Evolutionary conservation across 129 eudicot genomes (phyloP), one percentile per base, ranked within the genome.

Genomic region (Centaurea solstitialis): DNA sequence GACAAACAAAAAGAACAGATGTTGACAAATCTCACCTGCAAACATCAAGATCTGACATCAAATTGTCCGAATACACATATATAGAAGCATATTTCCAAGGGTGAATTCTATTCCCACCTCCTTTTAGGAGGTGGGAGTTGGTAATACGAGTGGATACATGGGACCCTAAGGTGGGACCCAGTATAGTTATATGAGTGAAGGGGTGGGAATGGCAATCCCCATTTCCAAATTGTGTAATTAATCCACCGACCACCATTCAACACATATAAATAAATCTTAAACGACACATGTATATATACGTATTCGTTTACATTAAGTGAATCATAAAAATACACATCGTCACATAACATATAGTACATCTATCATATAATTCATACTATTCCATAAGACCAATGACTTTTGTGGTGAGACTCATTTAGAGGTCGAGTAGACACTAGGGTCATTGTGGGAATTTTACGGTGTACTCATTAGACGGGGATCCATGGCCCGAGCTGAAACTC

Each of bases 11-110:
- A 69, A 80, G 59, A 80, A 68, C 67, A 80, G 33, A 80, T 72
- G 86, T 47, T 68, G 82, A 50, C 59, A 57, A 86, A 57, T 65
- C 82, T 38, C 38, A 77, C 72, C 79, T 76, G 79, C 77, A 30
- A 80, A 37, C 74, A 83, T 69, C 80, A 47, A 47, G 81, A 87
- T 82, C 90, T 81, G 80, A 80, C 45, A 77, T 33, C 68, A 12
- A 43, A 21, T 68, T 50, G 75, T 62, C 79, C 64, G 40, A 75
- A 38, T 86, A 74, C 59, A 79, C 62, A 82, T 24, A 82, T 24
- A 79, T 75, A 76, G 75, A 80, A 69, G 78, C 74, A 75, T 59
- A 74, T 80, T 71, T 79, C 81, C 82, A 70, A 79, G n/a, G n/a
- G n/a, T n/a, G n/a, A n/a, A n/a, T n/a, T n/a, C n/a, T n/a, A n/a